Evolutionary conservation across 495 filamentous ascomycete species (phyloP).

Genomic region (Aspergillus leporis): DNA sequence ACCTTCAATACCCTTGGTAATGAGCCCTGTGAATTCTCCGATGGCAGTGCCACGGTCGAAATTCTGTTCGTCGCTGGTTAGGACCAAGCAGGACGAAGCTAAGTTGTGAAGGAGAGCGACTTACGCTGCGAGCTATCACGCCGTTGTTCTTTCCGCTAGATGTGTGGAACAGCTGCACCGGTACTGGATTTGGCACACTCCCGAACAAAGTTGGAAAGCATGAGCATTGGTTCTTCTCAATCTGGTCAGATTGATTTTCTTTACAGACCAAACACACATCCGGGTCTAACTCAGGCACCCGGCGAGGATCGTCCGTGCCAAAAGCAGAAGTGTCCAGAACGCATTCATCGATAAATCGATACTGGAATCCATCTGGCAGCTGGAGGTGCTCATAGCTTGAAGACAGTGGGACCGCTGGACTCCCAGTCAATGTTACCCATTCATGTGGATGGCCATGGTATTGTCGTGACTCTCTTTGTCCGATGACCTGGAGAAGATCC

Average conservation of each 20-base stretch:
- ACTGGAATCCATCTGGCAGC: conserved; percentile 18
- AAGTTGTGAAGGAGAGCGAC: background rate
- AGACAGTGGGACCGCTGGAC: conserved; percentile 10
- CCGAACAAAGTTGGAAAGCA: conserved; percentile 26
- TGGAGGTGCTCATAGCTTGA: conserved; percentile 19
- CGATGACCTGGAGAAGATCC: conserved; percentile 18
- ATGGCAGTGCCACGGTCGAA: conserved; percentile 26
- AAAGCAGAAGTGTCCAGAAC: conserved; percentile 16
- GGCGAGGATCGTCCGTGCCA: conserved; percentile 16
- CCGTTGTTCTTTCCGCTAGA: conserved; percentile 27
- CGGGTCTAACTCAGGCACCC: conserved; percentile 12
- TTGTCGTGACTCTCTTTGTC: conserved; percentile 9
- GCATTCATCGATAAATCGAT: conserved; percentile 24
- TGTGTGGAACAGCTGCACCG: conserved; percentile 23
- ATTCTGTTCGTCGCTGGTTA: conserved; percentile 9
- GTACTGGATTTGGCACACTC: conserved; percentile 8
- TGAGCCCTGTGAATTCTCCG: conserved; percentile 25
- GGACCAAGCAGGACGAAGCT: background rate
- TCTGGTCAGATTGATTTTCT: conserved; percentile 20
- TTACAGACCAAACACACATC: conserved; percentile 18
- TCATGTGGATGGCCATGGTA: conserved; percentile 25
- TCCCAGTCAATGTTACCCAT: conserved; percentile 17
- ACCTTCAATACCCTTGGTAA: conserved; percentile 25
- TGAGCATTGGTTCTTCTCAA: conserved; percentile 21
- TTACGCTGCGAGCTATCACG: conserved; percentile 23